These are phyloP conservation scores for Smittium mucronatum DNA, from an alignment of 371 early-diverging fungal genomes.

Conservation along the genomic window DNA sequence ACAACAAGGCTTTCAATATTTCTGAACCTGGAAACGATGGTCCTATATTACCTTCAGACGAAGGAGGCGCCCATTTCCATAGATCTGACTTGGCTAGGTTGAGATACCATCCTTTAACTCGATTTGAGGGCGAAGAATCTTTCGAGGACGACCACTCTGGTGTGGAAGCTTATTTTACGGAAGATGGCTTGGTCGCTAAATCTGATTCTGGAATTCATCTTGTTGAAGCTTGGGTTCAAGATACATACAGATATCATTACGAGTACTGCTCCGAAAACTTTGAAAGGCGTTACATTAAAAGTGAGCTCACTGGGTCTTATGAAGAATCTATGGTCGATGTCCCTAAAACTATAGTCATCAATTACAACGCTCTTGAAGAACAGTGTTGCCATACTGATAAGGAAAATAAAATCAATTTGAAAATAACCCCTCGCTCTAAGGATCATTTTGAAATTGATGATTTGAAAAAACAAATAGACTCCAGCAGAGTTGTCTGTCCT, in stretches of 20 bases:
- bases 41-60: slow-evolving; percentile 38
- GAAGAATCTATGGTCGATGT: neutral
- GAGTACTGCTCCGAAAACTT: slow-evolving; percentile 38
- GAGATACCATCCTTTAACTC: slow-evolving; percentile 45
- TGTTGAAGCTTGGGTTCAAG: slow-evolving; percentile 42
- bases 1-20: slow-evolving; percentile 48
- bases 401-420: neutral
- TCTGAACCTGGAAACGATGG: slow-evolving; percentile 36
- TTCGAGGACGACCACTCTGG: slow-evolving; percentile 12
- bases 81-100: slow-evolving; percentile 44
- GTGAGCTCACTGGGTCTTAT: neutral
- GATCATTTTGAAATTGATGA: neutral
- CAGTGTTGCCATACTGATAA: neutral
- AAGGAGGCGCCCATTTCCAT: slow-evolving; percentile 52
- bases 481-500: too few species aligned
- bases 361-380: neutral
- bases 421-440: neutral
- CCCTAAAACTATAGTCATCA: neutral
- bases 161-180: slow-evolving; percentile 17
- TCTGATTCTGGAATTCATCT: slow-evolving; percentile 39
- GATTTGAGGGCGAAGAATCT: slow-evolving; percentile 37
- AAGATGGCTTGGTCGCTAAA: slow-evolving; percentile 32
- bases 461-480: too few species aligned
- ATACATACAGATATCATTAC: slow-evolving; percentile 35
- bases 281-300: slow-evolving; percentile 18